A percentile compares a stretch with the other conserved stretches of the same genome.
These are phyloP conservation scores for Vicia faba DNA, from an alignment of 306 rosid genomes.

Conservation along the genomic window DNA sequence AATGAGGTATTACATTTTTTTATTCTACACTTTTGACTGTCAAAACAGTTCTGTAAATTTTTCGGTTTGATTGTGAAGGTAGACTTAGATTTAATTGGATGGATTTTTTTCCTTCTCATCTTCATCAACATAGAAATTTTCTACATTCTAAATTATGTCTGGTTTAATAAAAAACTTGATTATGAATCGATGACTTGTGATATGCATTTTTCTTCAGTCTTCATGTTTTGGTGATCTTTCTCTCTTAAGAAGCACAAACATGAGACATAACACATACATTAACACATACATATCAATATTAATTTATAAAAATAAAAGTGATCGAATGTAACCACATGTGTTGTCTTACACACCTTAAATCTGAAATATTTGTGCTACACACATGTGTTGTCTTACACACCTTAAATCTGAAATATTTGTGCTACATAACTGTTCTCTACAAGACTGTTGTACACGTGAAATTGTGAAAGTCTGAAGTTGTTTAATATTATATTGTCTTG, in stretches of 20 bases:
- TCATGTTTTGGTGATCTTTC: conserved; percentile 1
- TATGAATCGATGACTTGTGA: background rate
- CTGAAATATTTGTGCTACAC: background rate
- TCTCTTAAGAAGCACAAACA: background rate
- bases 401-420: background rate
- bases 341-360: background rate
- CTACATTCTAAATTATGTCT: conserved; percentile 11
- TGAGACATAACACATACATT: no score
- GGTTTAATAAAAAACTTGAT: conserved; percentile 10
- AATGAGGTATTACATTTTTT: conserved; percentile 54
- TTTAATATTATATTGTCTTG: background rate
- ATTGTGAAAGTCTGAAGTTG: no score
- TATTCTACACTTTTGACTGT: conserved; percentile 8
- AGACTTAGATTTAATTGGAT: conserved; percentile 6
- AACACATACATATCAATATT: background rate
- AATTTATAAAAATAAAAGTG: background rate
- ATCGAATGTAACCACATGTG: background rate
- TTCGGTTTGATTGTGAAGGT: background rate
- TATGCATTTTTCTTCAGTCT: conserved; percentile 1
- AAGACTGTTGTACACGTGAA: background rate
- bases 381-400: no score
- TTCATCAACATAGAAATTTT: conserved; percentile 28
- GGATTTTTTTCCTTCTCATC: conserved; percentile 2
- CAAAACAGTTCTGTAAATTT: conserved; percentile 7
- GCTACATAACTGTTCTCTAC: background rate